Conservation (phyloP, 192 early-diverging fungal genomes). For the Mortierella hygrophila region DNA sequence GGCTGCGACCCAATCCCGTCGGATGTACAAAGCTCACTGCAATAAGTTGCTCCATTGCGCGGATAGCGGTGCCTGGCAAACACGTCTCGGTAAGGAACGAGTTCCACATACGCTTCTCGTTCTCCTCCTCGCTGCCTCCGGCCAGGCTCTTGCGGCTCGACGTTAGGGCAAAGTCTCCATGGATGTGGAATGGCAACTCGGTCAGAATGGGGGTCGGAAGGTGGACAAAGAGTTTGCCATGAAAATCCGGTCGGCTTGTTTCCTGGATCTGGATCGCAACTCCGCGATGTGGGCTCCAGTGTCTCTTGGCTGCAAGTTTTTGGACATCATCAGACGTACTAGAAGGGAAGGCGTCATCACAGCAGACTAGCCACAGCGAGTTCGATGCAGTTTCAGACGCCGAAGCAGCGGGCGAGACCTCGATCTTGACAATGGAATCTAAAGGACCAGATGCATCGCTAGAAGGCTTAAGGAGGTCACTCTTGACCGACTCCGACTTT, state of each 20-base stretch:
- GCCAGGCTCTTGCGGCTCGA: conserved; percentile 38
- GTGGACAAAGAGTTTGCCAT: conserved; percentile 29
- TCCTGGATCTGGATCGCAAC: conserved; percentile 9
- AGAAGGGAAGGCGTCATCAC: neutral
- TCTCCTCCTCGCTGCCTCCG: neutral
- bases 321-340: neutral
- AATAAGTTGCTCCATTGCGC: neutral
- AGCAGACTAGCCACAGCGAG: conserved; percentile 15
- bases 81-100: neutral
- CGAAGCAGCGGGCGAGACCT: too few species aligned
- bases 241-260: too few species aligned
- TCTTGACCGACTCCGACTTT: neutral
- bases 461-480: neutral
- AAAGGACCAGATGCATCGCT: neutral
- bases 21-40: neutral
- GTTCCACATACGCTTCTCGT: conserved; percentile 12
- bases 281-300: conserved; percentile 31
- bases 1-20: neutral
- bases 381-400: too few species aligned
- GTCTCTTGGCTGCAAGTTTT: neutral
- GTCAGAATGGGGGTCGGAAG: conserved; percentile 48
- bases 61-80: neutral
- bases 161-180: conserved; percentile 52
- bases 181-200: conserved; percentile 45
- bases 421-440: too few species aligned